Evolutionary conservation across 1,284 basidiomycete genomes (phyloP), one percentile per base, ranked within the genome.

Genomic region (Papiliotrema laurentii): DNA sequence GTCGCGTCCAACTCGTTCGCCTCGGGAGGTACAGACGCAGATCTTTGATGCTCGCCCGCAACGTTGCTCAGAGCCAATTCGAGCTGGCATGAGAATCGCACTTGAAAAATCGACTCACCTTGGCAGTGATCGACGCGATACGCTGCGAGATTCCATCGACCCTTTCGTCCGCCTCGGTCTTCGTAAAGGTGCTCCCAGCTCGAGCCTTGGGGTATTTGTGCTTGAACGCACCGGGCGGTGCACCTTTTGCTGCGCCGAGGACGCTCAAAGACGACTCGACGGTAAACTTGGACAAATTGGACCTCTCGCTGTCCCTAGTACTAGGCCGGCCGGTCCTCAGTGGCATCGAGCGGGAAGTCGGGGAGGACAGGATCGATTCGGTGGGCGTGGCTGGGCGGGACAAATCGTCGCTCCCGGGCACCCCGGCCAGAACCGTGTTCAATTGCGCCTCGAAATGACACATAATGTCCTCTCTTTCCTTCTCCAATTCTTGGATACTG

Each of bases 381-480:
- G 18, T 42, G 25, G 40, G 49, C 13, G 43, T 53, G 26, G 43
- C 26, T 26, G 43, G 43, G 7, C 47, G 48, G 16, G 49, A 44
- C 7, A 28, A 26, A 18, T n/a, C 27, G 18, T 35, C 39, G 28
- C 26, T 44, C 16, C 45, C 54, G 4, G 60, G 54, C 21, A 55
- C 36, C 25, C 50, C 60, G 27, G 64, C 55, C 21, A 69, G 56
- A 1, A 66, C 69, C n/a, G 51, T 51, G 39, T 63, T 64, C 50
- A 74, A 61, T 45, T 72, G 72, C 30, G 58, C 45, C 47, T 73
- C 71, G 54, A 74, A 66, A 9, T 61, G 53, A 47, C 66, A 57
- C 64, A 73, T 70, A 43, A 73, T 68, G 28, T 68, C 65, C 49
- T 74, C 68, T 21, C 71, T 59, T 47, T 73, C 72, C 21, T 65